These are phyloP conservation scores for Wallacemonas collosoma DNA, from an alignment of 208 protist genomes.

Conservation along the genomic window DNA sequence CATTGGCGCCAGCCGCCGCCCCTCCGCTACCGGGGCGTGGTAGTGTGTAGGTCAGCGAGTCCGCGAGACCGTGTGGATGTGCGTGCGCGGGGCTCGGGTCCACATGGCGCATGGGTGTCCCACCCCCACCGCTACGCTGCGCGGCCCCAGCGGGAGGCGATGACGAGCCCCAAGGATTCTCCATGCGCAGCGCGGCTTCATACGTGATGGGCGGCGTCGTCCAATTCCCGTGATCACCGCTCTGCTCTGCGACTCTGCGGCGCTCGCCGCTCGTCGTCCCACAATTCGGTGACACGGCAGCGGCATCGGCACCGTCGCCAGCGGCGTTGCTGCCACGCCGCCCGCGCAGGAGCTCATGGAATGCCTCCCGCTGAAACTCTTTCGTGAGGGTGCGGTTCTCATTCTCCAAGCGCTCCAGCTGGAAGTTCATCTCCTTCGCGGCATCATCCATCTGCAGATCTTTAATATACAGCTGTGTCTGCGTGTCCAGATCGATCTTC, in stretches of 20 bases:
- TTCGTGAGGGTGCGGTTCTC: conserved; percentile 45
- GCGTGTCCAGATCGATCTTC: conserved; percentile 45
- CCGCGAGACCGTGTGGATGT: background rate
- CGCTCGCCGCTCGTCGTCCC: background rate
- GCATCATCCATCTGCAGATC: conserved; percentile 59
- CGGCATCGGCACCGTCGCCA: background rate
- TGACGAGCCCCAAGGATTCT: conserved; percentile 8
- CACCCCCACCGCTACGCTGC: background rate
- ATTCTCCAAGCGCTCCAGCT: conserved; percentile 32
- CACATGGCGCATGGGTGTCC: conserved; percentile 5
- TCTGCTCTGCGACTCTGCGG: background rate
- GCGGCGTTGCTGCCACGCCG: conserved; percentile 7
- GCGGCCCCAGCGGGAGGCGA: background rate
- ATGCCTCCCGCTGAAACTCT: conserved; percentile 30
- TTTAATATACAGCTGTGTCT: conserved; percentile 54
- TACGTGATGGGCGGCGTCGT: background rate
- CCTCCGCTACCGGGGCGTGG: background rate
- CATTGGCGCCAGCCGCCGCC: background rate
- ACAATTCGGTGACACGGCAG: background rate
- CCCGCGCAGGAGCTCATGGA: conserved; percentile 29
- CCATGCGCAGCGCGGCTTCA: conserved; percentile 12
- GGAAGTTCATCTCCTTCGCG: conserved; percentile 30
- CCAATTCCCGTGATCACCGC: background rate
- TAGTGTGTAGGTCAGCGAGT: conserved; percentile 4
- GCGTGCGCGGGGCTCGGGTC: background rate